These are phyloP conservation scores for Curvularia sp. DNA, from an alignment of 2,329 filamentous ascomycete species.

Conservation along the genomic window DNA sequence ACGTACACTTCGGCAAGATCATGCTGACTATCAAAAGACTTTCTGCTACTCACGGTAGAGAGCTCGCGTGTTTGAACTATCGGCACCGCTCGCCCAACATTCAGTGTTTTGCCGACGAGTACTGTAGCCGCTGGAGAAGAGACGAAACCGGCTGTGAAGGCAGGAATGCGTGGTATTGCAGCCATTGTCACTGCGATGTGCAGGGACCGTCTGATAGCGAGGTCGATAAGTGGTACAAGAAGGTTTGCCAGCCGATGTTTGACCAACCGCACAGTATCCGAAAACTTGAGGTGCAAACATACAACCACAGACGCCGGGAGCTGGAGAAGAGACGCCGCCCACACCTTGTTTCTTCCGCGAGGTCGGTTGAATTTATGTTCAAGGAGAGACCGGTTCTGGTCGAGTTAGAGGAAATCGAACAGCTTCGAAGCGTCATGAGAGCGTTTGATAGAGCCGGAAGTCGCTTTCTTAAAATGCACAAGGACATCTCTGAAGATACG, in stretches of 20 bases:
- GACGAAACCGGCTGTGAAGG: conserved; percentile 3
- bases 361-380: conserved; percentile 51
- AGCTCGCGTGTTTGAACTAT: conserved; percentile 45
- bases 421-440: conserved; percentile 40
- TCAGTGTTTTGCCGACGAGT: conserved; percentile 22
- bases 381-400: conserved; percentile 46
- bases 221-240: conserved; percentile 45
- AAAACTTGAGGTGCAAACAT: conserved; percentile 37
- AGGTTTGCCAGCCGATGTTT: conserved; percentile 43
- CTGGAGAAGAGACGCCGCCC: conserved; percentile 42
- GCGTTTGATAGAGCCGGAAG: conserved; percentile 37
- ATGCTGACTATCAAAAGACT: conserved; percentile 50
- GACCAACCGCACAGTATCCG: conserved; percentile 29
- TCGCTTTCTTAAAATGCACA: conserved; percentile 42
- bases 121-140: conserved; percentile 11
- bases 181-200: conserved; percentile 32
- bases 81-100: conserved; percentile 28
- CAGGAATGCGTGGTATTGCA: conserved; percentile 34
- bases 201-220: conserved; percentile 26
- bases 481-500: conserved; percentile 34
- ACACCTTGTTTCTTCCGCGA: conserved; percentile 37
- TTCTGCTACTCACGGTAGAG: conserved; percentile 33
- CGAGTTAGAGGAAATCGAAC: conserved; percentile 36
- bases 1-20: conserved; percentile 52
- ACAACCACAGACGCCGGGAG: conserved; percentile 35